Evolutionary conservation across 495 filamentous ascomycete species (phyloP).

Genomic region (Annulohypoxylon stygium): DNA sequence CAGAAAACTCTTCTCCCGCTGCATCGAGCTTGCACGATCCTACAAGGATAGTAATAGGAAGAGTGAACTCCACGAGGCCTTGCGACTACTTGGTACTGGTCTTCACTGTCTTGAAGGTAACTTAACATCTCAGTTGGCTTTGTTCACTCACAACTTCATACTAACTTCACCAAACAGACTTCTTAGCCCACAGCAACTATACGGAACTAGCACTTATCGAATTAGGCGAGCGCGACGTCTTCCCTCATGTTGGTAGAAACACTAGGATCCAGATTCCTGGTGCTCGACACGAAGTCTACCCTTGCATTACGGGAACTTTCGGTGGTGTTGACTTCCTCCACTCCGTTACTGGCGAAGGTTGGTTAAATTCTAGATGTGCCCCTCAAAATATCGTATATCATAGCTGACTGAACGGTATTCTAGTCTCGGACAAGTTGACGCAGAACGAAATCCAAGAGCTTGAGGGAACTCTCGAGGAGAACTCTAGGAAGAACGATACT

Average conservation of each 20-base stretch:
- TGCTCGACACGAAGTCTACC: conserved; percentile 73
- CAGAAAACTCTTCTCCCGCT: conserved; percentile 75
- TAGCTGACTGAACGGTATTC: conserved; percentile 24
- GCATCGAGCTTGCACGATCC: conserved; percentile 78
- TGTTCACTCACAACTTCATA: not conserved
- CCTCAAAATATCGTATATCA: not conserved
- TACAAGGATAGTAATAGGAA: conserved; percentile 73
- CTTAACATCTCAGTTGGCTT: not conserved
- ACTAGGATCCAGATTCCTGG: conserved; percentile 77
- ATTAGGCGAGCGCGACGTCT: conserved; percentile 80
- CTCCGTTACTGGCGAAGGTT: conserved; percentile 84
- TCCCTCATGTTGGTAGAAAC: conserved; percentile 84
- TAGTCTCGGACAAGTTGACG: conserved; percentile 84
- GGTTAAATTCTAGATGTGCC: not conserved
- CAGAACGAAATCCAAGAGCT: conserved; percentile 88
- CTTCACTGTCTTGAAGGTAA: conserved; percentile 86
- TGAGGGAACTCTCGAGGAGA: conserved; percentile 77
- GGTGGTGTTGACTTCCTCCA: conserved; percentile 89
- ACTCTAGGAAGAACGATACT: conserved; percentile 64
- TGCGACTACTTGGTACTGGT: conserved; percentile 86
- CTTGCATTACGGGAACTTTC: conserved; percentile 89
- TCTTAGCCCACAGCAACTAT: conserved; percentile 92
- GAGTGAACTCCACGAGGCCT: conserved; percentile 83
- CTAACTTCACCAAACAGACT: conserved; percentile 65
- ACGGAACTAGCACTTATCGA: conserved; percentile 86